Conservation (phyloP, 306 rosid species). For the Urtica urens region DNA sequence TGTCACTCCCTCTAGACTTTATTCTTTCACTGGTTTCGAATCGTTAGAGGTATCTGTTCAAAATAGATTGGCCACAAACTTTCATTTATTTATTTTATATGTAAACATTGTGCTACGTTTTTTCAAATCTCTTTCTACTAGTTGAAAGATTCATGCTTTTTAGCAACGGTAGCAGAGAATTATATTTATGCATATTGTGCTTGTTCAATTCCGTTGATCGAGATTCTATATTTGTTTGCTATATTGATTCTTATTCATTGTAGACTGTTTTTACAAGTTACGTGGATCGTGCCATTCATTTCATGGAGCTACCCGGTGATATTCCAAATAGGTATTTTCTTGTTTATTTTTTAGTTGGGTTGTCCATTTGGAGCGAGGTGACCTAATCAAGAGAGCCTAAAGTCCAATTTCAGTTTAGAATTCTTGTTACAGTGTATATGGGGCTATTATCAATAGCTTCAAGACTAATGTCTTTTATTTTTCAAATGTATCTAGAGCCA, state of each 20-base stretch:
- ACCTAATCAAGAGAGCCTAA: constrained; percentile 1
- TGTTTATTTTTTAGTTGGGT: neutral
- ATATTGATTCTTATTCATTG: constrained; percentile 20
- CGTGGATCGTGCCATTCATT: constrained; percentile 71
- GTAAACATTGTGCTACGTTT: neutral
- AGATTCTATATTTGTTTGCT: constrained; percentile 2
- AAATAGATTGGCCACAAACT: too few relatives aligned
- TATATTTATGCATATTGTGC: neutral
- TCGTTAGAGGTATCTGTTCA: constrained; percentile 68
- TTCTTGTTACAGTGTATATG: neutral
- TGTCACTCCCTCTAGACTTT: constrained; percentile 86
- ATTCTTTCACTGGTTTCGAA: constrained; percentile 82
- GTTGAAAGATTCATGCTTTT: neutral
- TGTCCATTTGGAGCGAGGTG: constrained; percentile 10
- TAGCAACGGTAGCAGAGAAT: neutral
- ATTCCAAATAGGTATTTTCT: constrained; percentile 74
- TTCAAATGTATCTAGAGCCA: constrained; percentile 1
- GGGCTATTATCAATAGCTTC: neutral
- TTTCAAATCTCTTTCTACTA: neutral
- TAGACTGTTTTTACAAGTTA: constrained; percentile 78
- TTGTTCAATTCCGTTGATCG: constrained; percentile 1
- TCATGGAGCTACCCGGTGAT: constrained; percentile 98
- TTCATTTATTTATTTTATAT: neutral
- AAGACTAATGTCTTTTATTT: neutral
- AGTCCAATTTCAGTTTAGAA: neutral